Evolutionary conservation across 2,329 filamentous ascomycete species (phyloP).

Genomic region (Penicillium vulpinum): DNA sequence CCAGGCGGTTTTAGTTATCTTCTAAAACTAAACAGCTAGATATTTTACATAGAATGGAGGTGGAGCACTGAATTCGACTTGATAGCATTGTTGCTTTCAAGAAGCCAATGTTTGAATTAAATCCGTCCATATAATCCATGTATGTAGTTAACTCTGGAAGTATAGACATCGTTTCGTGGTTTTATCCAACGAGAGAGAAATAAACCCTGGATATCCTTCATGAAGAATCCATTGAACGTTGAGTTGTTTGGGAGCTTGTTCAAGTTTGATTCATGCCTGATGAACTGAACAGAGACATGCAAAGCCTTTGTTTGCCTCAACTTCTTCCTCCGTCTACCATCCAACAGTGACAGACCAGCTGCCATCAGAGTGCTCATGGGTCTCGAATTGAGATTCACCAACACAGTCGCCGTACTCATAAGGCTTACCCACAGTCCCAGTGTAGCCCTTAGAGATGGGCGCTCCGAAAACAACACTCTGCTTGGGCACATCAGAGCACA

Average conservation of each 20-base stretch:
- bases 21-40: background rate
- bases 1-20: conserved; percentile 8
- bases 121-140: background rate
- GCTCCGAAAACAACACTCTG: conserved; percentile 19
- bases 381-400: conserved; percentile 23
- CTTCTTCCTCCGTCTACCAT: background rate
- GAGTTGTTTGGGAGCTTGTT: background rate
- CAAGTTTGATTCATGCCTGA: too few relatives aligned
- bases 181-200: background rate
- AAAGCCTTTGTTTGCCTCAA: background rate
- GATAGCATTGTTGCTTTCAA: background rate
- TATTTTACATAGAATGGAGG: background rate
- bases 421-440: conserved; percentile 17
- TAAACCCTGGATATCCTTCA: background rate
- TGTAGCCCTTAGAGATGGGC: conserved; percentile 18
- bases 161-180: background rate
- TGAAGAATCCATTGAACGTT: background rate
- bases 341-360: background rate
- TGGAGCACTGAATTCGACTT: background rate
- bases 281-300: background rate
- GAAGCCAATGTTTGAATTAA: background rate
- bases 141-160: background rate
- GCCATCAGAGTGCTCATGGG: background rate
- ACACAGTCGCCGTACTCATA: conserved; percentile 34
- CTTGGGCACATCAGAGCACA: conserved; percentile 19